These are phyloP conservation scores for Fusarium sp. DNA, from an alignment of 2,329 filamentous ascomycete genomes.

Conservation along the genomic window DNA sequence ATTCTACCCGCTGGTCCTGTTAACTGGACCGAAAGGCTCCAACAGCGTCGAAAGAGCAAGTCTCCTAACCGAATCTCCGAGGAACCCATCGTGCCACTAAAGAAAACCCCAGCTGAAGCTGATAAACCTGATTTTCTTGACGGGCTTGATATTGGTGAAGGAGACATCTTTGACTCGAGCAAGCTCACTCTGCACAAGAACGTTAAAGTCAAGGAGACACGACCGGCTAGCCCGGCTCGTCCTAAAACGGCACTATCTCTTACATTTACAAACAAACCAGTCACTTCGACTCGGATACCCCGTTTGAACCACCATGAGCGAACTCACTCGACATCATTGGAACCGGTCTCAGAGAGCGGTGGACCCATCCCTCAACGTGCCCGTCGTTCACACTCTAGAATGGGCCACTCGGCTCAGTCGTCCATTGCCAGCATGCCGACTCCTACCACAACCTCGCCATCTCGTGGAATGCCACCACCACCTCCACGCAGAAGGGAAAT, in stretches of 20 bases:
- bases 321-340: slow-evolving; percentile 78
- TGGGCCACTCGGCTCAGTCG: slow-evolving; percentile 77
- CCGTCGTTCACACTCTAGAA: slow-evolving; percentile 73
- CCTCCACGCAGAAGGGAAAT: slow-evolving; percentile 73
- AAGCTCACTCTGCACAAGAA: slow-evolving; percentile 92
- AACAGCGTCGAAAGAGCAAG: slow-evolving; percentile 73
- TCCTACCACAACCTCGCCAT: slow-evolving; percentile 69
- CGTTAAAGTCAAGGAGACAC: slow-evolving; percentile 83
- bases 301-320: slow-evolving; percentile 79
- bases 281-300: slow-evolving; percentile 76
- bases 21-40: slow-evolving; percentile 83
- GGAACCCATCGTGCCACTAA: slow-evolving; percentile 52
- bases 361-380: slow-evolving; percentile 72
- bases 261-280: slow-evolving; percentile 88
- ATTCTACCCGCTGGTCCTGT: slow-evolving; percentile 85
- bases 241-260: slow-evolving; percentile 83
- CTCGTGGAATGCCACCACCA: slow-evolving; percentile 66
- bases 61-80: slow-evolving; percentile 64
- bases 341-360: slow-evolving; percentile 91
- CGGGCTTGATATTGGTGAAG: slow-evolving; percentile 87
- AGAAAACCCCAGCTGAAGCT: slow-evolving; percentile 54
- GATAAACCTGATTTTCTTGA: slow-evolving; percentile 84
- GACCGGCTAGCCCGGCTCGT: slow-evolving; percentile 76
- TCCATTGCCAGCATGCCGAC: slow-evolving; percentile 74
- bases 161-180: slow-evolving; percentile 81